Evolutionary conservation across 2,329 filamentous ascomycete species (phyloP).

Genomic region (Xylaria sp.): DNA sequence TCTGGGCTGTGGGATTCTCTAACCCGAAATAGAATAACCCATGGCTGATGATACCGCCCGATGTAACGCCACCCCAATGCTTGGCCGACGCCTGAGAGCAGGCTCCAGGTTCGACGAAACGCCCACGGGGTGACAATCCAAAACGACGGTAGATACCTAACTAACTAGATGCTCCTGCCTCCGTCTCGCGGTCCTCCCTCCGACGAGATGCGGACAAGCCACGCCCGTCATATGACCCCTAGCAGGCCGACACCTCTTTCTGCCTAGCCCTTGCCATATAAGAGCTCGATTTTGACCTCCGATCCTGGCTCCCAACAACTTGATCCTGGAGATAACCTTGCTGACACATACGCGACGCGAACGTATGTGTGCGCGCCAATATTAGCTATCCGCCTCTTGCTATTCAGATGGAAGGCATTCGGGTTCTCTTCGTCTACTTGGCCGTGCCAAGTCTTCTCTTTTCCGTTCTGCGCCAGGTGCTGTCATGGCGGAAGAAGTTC

Average conservation of each 20-base stretch:
- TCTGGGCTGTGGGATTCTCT: neutral
- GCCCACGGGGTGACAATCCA: neutral
- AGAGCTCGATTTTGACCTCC: neutral
- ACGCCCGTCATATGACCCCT: too few species aligned
- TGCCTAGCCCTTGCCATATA: too few species aligned
- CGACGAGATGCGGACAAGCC: too few species aligned
- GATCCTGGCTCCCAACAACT: neutral
- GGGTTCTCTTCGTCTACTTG: slow-evolving; percentile 47
- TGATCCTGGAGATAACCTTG: neutral
- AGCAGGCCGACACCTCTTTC: too few species aligned
- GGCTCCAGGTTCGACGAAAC: neutral
- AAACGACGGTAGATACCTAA: neutral
- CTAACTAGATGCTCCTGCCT: too few species aligned
- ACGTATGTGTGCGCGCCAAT: too few species aligned
- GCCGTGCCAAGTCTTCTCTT: slow-evolving; percentile 49
- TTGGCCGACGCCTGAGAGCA: neutral
- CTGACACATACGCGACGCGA: too few species aligned
- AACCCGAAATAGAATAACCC: neutral
- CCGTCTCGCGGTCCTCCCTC: too few species aligned
- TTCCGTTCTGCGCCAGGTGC: slow-evolving; percentile 44
- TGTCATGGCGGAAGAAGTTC: slow-evolving; percentile 40
- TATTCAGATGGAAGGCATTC: slow-evolving; percentile 43
- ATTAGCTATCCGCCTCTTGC: neutral
- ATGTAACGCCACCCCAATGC: neutral
- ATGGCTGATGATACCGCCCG: neutral